Percentiles rank a stretch among this genome's conserved stretches.
These are phyloP conservation scores for Chenopodium quinoa DNA, from an alignment of 148 eudicot species.

Conservation along the genomic window DNA sequence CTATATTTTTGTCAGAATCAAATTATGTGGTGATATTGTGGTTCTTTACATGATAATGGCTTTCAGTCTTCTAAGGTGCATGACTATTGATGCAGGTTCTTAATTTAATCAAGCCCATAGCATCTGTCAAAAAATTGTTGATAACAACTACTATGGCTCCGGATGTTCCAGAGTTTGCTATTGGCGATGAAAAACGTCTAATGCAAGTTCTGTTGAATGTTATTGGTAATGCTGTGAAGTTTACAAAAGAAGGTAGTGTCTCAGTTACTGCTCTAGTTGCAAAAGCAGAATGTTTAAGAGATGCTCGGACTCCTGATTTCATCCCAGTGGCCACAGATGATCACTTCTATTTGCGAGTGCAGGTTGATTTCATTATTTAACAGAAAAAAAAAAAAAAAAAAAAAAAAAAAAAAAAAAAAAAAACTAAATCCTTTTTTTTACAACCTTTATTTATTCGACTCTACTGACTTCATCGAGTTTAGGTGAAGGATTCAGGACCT, in stretches of 20 bases:
- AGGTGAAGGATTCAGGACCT: conserved; percentile 90
- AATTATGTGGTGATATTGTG: background rate
- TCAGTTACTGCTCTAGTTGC: conserved; percentile 56
- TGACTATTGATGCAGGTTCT: conserved; percentile 52
- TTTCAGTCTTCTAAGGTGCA: conserved; percentile 14
- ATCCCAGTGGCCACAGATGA: conserved; percentile 56
- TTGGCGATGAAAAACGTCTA: conserved; percentile 88
- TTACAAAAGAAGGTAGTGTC: conserved; percentile 81
- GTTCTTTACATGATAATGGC: background rate
- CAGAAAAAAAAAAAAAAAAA: too few species aligned
- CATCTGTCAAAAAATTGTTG: conserved; percentile 65
- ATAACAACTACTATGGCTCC: conserved; percentile 53
- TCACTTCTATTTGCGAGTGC: conserved; percentile 72
- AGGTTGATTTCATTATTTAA: conserved; percentile 40
- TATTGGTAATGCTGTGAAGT: conserved; percentile 88
- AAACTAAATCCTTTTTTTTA: background rate
- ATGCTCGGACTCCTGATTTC: conserved; percentile 67
- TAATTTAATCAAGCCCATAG: conserved; percentile 76
- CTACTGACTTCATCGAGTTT: conserved; percentile 15
- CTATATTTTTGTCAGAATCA: background rate
- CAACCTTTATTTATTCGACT: background rate
- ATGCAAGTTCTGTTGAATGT: conserved; percentile 80
- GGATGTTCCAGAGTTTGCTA: conserved; percentile 71
- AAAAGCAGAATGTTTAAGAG: conserved; percentile 59
- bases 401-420: too few species aligned